A percentile compares a stretch with the other conserved stretches of the same genome.
These are phyloP conservation scores for Pichia californica DNA, from an alignment of 805 yeast genomes.

Conservation along the genomic window DNA sequence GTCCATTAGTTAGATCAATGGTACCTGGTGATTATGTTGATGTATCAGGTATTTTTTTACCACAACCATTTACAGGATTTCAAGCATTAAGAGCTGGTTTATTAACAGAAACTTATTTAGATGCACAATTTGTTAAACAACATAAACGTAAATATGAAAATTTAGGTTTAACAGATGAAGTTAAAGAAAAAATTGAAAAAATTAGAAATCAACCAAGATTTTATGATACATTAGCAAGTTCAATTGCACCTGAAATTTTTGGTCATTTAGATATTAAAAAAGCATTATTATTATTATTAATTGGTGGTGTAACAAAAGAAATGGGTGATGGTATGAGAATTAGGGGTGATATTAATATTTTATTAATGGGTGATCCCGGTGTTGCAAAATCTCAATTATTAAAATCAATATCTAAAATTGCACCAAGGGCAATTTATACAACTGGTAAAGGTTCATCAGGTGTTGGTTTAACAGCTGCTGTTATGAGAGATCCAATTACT, in stretches of 20 bases:
- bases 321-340: constrained; percentile 96
- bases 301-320: constrained; percentile 93
- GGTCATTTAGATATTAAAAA: constrained; percentile 94
- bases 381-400: constrained; percentile 96
- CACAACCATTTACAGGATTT: constrained; percentile 94
- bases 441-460: constrained; percentile 99
- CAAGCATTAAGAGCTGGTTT: constrained; percentile 89
- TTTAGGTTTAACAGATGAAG: constrained; percentile 50
- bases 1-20: constrained; percentile 78
- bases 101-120: constrained; percentile 87
- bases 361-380: constrained; percentile 99
- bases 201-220: constrained; percentile 60
- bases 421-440: constrained; percentile 95
- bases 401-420: constrained; percentile 83
- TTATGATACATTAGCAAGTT: constrained; percentile 72
- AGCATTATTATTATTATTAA: constrained; percentile 72
- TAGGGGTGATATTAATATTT: constrained; percentile 93
- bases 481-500: constrained; percentile 97
- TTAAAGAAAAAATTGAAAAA: constrained; percentile 47
- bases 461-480: constrained; percentile 98
- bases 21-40: constrained; percentile 95
- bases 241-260: constrained; percentile 96
- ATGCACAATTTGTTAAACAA: constrained; percentile 78
- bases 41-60: constrained; percentile 85
- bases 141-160: constrained; percentile 83